Percentiles rank a stretch among this genome's conserved stretches.
Evolutionary conservation across 2,329 filamentous ascomycete species (phyloP).

Genomic region (Sporothrix phasma): DNA sequence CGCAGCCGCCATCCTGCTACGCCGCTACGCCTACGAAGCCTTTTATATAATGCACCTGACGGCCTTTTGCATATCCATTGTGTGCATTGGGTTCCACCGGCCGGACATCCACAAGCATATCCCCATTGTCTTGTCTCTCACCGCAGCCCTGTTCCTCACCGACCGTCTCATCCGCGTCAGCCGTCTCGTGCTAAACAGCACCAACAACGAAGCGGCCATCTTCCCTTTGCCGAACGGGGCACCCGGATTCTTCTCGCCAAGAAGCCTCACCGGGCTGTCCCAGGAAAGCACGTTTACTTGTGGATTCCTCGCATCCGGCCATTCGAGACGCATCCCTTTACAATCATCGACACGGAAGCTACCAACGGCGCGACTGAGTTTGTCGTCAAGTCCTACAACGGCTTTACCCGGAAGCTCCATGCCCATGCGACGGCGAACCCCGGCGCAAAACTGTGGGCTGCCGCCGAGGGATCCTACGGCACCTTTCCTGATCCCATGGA

Average conservation of each 20-base stretch:
- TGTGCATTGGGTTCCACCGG: constrained; percentile 42
- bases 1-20: constrained; percentile 34
- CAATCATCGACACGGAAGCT: constrained; percentile 37
- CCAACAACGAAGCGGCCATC: constrained; percentile 43
- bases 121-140: constrained; percentile 33
- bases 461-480: constrained; percentile 51
- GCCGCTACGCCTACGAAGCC: constrained; percentile 41
- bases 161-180: constrained; percentile 41
- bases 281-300: constrained; percentile 54
- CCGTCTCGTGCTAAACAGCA: constrained; percentile 35
- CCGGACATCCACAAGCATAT: constrained; percentile 35
- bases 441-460: constrained; percentile 38
- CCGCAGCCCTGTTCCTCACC: constrained; percentile 38
- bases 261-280: constrained; percentile 34
- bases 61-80: constrained; percentile 39
- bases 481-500: constrained; percentile 40
- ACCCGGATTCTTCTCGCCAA: constrained; percentile 46
- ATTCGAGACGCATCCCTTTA: constrained; percentile 55
- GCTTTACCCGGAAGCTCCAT: constrained; percentile 49
- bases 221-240: constrained; percentile 43
- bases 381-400: constrained; percentile 47
- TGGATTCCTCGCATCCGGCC: constrained; percentile 50
- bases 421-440: constrained; percentile 40
- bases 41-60: constrained; percentile 45
- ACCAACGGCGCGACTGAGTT: constrained; percentile 42